Conservation (phyloP, 2,329 filamentous ascomycete genomes). For the Magnaporthiopsis rhizophila region DNA sequence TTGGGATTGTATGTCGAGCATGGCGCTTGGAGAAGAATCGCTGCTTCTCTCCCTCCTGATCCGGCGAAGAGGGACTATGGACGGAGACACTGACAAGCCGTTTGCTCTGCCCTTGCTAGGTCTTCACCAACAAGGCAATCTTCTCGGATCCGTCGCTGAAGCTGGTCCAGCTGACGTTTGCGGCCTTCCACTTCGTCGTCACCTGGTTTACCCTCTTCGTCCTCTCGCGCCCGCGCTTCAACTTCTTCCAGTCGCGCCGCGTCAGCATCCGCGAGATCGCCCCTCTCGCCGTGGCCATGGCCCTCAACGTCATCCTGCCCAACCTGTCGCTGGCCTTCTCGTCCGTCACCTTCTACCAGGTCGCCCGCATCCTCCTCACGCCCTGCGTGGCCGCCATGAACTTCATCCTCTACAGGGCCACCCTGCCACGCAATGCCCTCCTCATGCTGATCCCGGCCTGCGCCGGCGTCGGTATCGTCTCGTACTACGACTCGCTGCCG, state of each 20-base stretch:
- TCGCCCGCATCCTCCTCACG: conserved; percentile 59
- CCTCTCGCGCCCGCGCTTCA: conserved; percentile 49
- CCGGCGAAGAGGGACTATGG: no score
- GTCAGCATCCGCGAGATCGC: conserved; percentile 48
- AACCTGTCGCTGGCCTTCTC: conserved; percentile 62
- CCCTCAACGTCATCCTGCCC: conserved; percentile 60
- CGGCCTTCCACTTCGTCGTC: conserved; percentile 60
- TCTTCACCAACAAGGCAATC: conserved; percentile 64
- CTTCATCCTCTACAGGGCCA: conserved; percentile 49
- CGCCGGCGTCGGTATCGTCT: conserved; percentile 55
- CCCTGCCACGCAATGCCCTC: conserved; percentile 45
- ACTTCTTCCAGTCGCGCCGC: conserved; percentile 50
- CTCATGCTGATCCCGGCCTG: conserved; percentile 53
- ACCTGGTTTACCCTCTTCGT: conserved; percentile 56
- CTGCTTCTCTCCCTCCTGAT: background rate
- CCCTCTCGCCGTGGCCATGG: conserved; percentile 59
- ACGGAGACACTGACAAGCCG: background rate
- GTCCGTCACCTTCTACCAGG: conserved; percentile 62
- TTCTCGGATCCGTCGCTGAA: conserved; percentile 56
- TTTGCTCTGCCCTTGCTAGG: conserved; percentile 29
- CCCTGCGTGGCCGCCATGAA: conserved; percentile 59
- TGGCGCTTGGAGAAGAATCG: background rate
- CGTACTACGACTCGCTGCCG: conserved; percentile 58
- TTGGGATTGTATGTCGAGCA: conserved; percentile 49
- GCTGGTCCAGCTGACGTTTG: conserved; percentile 57